Evolutionary conservation across 192 early-diverging fungal genomes (phyloP), one percentile per base, ranked within the genome.

Genomic region (Powellomyces hirtus): DNA sequence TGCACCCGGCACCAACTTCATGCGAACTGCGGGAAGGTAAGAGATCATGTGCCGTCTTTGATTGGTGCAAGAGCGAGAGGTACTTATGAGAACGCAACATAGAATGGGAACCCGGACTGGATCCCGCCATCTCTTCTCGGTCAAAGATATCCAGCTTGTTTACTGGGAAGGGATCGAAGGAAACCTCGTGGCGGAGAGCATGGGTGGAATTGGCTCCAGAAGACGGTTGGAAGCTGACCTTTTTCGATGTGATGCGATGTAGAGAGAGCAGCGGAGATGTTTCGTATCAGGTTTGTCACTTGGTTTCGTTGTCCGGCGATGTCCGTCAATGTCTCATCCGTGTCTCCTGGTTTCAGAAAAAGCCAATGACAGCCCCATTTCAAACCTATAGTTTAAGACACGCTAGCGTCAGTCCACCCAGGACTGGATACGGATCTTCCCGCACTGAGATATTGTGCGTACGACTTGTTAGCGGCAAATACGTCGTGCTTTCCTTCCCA

Each of bases 71-170:
- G n/a, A n/a, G n/a, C n/a, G n/a, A n/a, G n/a, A n/a, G n/a, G n/a
- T n/a, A n/a, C n/a, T n/a, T n/a, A n/a, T n/a, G n/a, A n/a, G n/a
- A n/a, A n/a, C n/a, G n/a, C n/a, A n/a, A n/a, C 4, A 24, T 49
- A 49, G 64, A 66, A 38, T 66, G 64, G 64, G 64, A 66, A 57
- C 64, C 64, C 33, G 64, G 64, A 2, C 1, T 66, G 33, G 64
- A 66, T 33, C 64, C 64, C 4, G 33, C 64, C 33, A 56, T 66
- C 24, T 30, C 51, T 16, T 66, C 64, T 26, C 46, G 52, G 16
- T 18, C 30, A 20, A 66, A 53, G 50, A 52, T 66, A 1, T 55
- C 50, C 35, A 52, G 50, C 38, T 27, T 66, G 33, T 56, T 66
- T 26, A 42, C 64, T 2, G 37, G 36, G n/a, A 56, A 38, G 22